phyloP scores from a whole-genome alignment of 441 rosid genomes.

The Mallotus repandus region DNA sequence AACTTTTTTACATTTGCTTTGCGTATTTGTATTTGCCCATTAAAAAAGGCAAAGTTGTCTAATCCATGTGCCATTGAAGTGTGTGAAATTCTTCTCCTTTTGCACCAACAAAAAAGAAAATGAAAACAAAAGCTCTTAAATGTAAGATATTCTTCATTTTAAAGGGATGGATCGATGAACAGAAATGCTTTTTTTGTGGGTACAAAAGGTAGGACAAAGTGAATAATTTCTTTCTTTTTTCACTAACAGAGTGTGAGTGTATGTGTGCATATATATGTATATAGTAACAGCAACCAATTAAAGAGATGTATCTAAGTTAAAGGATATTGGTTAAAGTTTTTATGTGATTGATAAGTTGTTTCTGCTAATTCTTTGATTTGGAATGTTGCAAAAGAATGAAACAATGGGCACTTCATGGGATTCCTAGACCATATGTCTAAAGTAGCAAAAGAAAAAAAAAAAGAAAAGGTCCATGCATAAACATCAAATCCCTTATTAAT shows the following conservation, averaged over 20 bases:
- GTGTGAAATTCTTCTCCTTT: slow-evolving; percentile 19
- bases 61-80: slow-evolving; percentile 24
- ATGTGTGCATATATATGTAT: no score
- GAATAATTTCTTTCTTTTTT: slow-evolving; percentile 14
- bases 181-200: slow-evolving; percentile 16
- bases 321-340: no score
- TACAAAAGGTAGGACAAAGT: slow-evolving; percentile 20
- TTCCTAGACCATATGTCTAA: background rate
- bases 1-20: slow-evolving; percentile 15
- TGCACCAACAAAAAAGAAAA: no score
- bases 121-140: background rate
- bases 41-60: slow-evolving; percentile 3
- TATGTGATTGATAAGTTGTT: background rate
- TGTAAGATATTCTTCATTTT: slow-evolving; percentile 6
- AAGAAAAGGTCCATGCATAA: no score
- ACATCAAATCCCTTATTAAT: no score
- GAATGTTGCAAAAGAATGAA: slow-evolving; percentile 18
- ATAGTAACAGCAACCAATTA: no score
- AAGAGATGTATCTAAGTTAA: no score
- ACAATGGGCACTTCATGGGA: slow-evolving; percentile 1
- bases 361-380: slow-evolving; percentile 1
- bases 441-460: background rate
- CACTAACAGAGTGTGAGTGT: no score
- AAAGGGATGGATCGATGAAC: slow-evolving; percentile 17
- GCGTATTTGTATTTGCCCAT: slow-evolving; percentile 18